These are phyloP conservation scores for Chrysanthemum makinoi DNA, from an alignment of 129 eudicot species.

Conservation along the genomic window DNA sequence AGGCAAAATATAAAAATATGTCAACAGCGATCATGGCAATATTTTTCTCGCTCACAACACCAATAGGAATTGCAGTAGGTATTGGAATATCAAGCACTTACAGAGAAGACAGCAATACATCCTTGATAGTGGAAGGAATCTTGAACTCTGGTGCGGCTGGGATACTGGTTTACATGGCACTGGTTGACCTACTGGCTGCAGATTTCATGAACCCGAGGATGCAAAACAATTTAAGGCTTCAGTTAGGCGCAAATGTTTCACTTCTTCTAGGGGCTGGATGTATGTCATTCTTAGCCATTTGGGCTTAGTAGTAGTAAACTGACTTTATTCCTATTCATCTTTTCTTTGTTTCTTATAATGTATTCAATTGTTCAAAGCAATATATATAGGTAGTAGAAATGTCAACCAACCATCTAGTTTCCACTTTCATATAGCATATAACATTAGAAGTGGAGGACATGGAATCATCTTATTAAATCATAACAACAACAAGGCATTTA, in stretches of 20 bases:
- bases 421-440: conserved; percentile 15
- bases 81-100: conserved; percentile 58
- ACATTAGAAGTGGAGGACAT: conserved; percentile 22
- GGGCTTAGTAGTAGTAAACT: conserved; percentile 41
- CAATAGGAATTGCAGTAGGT: conserved; percentile 65
- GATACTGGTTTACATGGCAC: conserved; percentile 73
- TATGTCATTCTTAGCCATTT: conserved; percentile 73
- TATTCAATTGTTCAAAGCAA: neutral
- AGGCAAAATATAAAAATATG: conserved; percentile 61
- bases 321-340: neutral
- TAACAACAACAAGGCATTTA: conserved; percentile 17
- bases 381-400: neutral
- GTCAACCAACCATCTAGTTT: neutral
- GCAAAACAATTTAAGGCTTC: conserved; percentile 61
- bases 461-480: conserved; percentile 16
- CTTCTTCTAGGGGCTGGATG: conserved; percentile 63
- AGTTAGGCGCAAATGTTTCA: conserved; percentile 58
- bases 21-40: conserved; percentile 54
- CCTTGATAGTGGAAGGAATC: conserved; percentile 59
- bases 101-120: conserved; percentile 49
- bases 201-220: conserved; percentile 77
- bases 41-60: conserved; percentile 72
- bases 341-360: no score
- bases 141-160: conserved; percentile 71
- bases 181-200: conserved; percentile 79